Percentiles rank a stretch among this genome's conserved stretches.
These are phyloP conservation scores for Backusella morwellensis DNA, from an alignment of 192 early-diverging fungal genomes.

Conservation along the genomic window DNA sequence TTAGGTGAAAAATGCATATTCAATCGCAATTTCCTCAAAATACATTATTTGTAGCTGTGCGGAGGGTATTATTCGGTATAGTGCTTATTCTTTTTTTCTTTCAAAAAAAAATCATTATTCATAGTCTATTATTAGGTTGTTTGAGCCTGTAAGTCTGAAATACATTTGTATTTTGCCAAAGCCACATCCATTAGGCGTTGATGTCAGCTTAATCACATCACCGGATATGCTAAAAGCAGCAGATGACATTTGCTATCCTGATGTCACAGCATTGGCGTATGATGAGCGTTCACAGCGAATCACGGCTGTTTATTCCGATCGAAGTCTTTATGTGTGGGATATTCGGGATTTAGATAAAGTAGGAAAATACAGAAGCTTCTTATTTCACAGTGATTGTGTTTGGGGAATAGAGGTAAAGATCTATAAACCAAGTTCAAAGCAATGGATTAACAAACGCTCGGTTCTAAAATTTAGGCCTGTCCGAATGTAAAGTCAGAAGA, in stretches of 20 bases:
- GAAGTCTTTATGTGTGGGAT: conserved; percentile 73
- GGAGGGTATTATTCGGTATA: conserved; percentile 67
- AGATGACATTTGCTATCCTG: conserved; percentile 46
- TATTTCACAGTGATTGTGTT: conserved; percentile 73
- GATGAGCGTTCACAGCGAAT: conserved; percentile 50
- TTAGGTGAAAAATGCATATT: conserved; percentile 60
- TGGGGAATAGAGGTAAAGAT: conserved; percentile 77
- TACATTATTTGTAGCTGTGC: conserved; percentile 71
- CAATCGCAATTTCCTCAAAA: conserved; percentile 53
- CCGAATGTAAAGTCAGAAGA: background rate
- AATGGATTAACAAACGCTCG: background rate
- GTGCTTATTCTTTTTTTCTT: background rate
- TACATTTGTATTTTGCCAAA: conserved; percentile 71
- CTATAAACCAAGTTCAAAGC: too few relatives aligned
- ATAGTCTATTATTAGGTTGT: conserved; percentile 47
- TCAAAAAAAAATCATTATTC: background rate
- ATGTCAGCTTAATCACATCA: conserved; percentile 34
- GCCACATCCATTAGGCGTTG: conserved; percentile 63
- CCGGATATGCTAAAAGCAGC: conserved; percentile 23
- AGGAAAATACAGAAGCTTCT: conserved; percentile 56
- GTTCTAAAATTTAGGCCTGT: background rate
- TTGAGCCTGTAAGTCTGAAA: conserved; percentile 67
- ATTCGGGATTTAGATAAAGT: conserved; percentile 54
- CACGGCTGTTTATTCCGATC: conserved; percentile 66
- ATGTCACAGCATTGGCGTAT: conserved; percentile 58